These are phyloP conservation scores for Penicillium maclennaniae DNA, from an alignment of 495 filamentous ascomycete species.

Conservation along the genomic window DNA sequence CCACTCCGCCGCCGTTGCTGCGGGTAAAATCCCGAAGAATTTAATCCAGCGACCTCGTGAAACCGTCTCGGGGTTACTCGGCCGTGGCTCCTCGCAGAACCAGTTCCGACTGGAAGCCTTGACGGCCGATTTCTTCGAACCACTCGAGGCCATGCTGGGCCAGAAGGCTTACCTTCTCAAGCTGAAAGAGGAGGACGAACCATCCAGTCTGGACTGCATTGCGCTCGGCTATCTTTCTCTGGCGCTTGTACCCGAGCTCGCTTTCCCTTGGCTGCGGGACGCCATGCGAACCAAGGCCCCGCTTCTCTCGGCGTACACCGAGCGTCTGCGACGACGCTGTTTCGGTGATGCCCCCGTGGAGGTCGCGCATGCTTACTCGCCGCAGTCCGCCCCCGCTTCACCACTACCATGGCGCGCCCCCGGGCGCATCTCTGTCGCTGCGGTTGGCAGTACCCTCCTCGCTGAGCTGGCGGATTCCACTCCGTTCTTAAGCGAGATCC, in stretches of 20 bases:
- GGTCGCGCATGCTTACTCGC: slow-evolving; percentile 26
- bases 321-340: slow-evolving; percentile 37
- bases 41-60: slow-evolving; percentile 39
- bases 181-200: slow-evolving; percentile 24
- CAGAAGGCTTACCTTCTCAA: slow-evolving; percentile 54
- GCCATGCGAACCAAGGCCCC: slow-evolving; percentile 55
- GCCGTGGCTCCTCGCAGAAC: slow-evolving; percentile 36
- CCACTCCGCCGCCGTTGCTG: slow-evolving; percentile 39
- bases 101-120: slow-evolving; percentile 68
- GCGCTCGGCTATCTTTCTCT: slow-evolving; percentile 73
- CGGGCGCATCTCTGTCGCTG: slow-evolving; percentile 29
- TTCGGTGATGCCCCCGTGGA: slow-evolving; percentile 35
- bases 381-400: slow-evolving; percentile 10
- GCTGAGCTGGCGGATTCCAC: slow-evolving; percentile 39
- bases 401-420: slow-evolving; percentile 38
- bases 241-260: slow-evolving; percentile 65
- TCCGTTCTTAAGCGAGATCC: slow-evolving; percentile 38
- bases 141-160: slow-evolving; percentile 60
- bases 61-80: slow-evolving; percentile 38
- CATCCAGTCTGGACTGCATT: slow-evolving; percentile 72
- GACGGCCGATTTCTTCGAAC: slow-evolving; percentile 62
- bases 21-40: slow-evolving; percentile 42
- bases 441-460: slow-evolving; percentile 36
- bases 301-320: slow-evolving; percentile 51
- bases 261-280: slow-evolving; percentile 66